Evolutionary conservation across 257 asterid species (phyloP).

Genomic region (Dorcoceras hygrometricum): DNA sequence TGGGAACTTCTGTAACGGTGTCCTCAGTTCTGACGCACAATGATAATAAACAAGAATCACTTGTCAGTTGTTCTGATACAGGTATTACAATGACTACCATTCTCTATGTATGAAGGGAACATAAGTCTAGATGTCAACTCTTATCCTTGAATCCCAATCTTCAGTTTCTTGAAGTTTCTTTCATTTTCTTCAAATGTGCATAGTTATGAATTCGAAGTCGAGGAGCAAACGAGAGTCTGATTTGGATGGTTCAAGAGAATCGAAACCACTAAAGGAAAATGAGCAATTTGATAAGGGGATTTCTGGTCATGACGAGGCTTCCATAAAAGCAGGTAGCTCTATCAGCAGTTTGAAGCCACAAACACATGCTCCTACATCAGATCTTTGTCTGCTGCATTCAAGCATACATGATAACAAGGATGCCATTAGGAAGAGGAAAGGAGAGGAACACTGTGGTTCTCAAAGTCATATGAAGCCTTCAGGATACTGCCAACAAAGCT

Average conservation of each 20-base stretch:
- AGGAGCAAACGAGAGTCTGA: conserved; percentile 58
- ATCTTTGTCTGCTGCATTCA: conserved; percentile 38
- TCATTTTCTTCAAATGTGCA: conserved; percentile 12
- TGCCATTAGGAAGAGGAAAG: conserved; percentile 54
- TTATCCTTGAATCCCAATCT: conserved; percentile 18
- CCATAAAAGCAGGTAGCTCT: conserved; percentile 55
- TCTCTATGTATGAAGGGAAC: conserved; percentile 14
- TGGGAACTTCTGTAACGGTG: conserved; percentile 32
- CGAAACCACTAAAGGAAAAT: conserved; percentile 66
- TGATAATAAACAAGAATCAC: conserved; percentile 43
- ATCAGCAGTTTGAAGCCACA: conserved; percentile 43
- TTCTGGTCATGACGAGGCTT: conserved; percentile 51
- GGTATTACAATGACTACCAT: conserved; percentile 44
- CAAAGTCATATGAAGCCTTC: conserved; percentile 13
- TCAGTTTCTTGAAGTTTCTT: conserved; percentile 17
- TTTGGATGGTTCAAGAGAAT: conserved; percentile 51
- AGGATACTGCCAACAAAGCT: conserved; percentile 31
- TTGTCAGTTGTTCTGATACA: conserved; percentile 44
- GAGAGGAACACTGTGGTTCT: conserved; percentile 37
- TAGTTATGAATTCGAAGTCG: conserved; percentile 52
- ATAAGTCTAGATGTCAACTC: conserved; percentile 6
- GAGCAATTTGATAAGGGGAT: conserved; percentile 46
- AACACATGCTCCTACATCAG: conserved; percentile 40
- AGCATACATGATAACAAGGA: conserved; percentile 46
- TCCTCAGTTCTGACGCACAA: conserved; percentile 34